Evolutionary conservation across 2,329 filamentous ascomycete species (phyloP).

Genomic region (Aspergillus sclerotialis): DNA sequence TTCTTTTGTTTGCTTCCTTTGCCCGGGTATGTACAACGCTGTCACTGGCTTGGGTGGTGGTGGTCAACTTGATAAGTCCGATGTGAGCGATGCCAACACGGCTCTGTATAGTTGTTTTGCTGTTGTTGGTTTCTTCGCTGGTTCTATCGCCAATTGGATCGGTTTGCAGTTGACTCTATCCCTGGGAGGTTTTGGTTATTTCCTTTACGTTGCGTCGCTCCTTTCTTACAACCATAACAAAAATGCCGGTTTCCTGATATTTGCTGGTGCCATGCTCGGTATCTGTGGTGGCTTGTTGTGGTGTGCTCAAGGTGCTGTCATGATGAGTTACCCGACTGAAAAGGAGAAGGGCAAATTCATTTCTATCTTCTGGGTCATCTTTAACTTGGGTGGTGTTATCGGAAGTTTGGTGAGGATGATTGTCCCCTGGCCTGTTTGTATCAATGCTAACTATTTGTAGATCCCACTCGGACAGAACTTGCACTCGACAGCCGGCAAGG

Average conservation of each 20-base stretch:
- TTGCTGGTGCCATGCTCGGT: slow-evolving; percentile 44
- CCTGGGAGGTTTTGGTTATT: slow-evolving; percentile 43
- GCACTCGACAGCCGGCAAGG: slow-evolving; percentile 32
- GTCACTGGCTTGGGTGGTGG: slow-evolving; percentile 59
- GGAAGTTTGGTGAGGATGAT: slow-evolving; percentile 55
- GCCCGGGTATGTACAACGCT: slow-evolving; percentile 68
- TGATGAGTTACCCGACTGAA: slow-evolving; percentile 80
- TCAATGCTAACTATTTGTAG: slow-evolving; percentile 12
- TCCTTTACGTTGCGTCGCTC: slow-evolving; percentile 43
- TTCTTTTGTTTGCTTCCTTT: slow-evolving; percentile 63
- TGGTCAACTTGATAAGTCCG: slow-evolving; percentile 51
- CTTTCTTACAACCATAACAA: slow-evolving; percentile 45
- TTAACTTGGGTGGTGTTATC: slow-evolving; percentile 86
- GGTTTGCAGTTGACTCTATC: slow-evolving; percentile 38
- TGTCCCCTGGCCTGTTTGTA: background rate
- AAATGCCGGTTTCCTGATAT: slow-evolving; percentile 43
- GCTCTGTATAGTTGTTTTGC: slow-evolving; percentile 68
- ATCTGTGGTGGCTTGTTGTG: slow-evolving; percentile 44
- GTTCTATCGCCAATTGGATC: slow-evolving; percentile 41
- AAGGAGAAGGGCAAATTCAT: slow-evolving; percentile 80
- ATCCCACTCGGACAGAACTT: slow-evolving; percentile 42
- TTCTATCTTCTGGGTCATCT: slow-evolving; percentile 89
- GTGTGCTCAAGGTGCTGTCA: slow-evolving; percentile 46
- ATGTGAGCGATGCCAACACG: slow-evolving; percentile 60
- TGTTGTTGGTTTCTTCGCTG: slow-evolving; percentile 57